These are phyloP conservation scores for Yarrowia galli DNA, from an alignment of 1,139 yeast species.

Conservation along the genomic window DNA sequence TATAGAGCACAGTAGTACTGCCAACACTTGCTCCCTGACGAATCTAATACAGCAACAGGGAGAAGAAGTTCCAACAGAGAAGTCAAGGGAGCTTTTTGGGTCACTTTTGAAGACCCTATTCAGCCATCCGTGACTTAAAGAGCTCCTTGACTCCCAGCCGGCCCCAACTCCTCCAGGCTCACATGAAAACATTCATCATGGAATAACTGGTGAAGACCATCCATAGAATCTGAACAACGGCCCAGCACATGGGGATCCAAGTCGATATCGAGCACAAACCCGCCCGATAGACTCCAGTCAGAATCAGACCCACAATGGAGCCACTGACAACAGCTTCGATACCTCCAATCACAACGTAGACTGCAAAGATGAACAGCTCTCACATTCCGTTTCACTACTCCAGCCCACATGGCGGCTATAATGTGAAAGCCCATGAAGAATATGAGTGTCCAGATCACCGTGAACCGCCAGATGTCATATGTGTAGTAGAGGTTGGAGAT, in stretches of 20 bases:
- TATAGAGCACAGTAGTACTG: too few species aligned
- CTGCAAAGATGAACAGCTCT: conserved; percentile 56
- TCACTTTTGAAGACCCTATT: too few species aligned
- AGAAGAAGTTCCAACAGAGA: too few species aligned
- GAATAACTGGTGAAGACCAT: conserved; percentile 72
- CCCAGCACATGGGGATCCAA: conserved; percentile 92
- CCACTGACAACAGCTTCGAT: conserved; percentile 74
- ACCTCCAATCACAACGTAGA: conserved; percentile 57
- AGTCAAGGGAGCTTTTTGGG: too few species aligned
- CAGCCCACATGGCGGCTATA: conserved; percentile 70
- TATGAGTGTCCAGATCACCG: conserved; percentile 80
- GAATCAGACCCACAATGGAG: conserved; percentile 72
- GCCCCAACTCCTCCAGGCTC: too few species aligned
- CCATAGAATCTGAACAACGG: conserved; percentile 69
- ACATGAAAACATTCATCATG: conserved; percentile 56
- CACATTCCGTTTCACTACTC: conserved; percentile 57
- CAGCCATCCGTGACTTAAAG: too few species aligned
- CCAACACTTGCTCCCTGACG: too few species aligned
- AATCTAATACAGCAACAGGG: too few species aligned
- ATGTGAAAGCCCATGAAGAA: conserved; percentile 65
- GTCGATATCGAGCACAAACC: conserved; percentile 82
- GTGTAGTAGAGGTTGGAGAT: conserved; percentile 72
- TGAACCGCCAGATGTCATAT: conserved; percentile 80
- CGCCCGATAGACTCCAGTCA: conserved; percentile 73
- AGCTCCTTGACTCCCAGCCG: too few species aligned